A percentile compares a stretch with the other conserved stretches of the same genome.
Conservation (phyloP, 139 green algal genomes). For the Chlamydomonas urium region DNA sequence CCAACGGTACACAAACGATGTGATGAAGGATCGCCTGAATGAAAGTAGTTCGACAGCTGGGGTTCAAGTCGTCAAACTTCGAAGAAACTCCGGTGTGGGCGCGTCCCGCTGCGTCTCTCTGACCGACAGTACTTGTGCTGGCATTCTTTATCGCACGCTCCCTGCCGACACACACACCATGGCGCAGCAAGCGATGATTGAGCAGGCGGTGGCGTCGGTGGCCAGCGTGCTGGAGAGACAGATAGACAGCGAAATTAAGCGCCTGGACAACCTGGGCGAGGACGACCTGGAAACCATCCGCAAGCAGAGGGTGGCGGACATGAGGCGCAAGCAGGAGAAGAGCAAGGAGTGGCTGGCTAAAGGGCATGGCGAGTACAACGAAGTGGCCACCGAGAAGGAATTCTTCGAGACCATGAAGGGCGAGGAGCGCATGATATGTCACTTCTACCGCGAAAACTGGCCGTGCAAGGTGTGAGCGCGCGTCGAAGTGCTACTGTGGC, state of each 20-base stretch:
- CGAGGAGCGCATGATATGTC: constrained; percentile 84
- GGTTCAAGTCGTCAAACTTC: too few relatives aligned
- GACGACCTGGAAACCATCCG: constrained; percentile 84
- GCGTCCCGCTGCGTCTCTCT: too few relatives aligned
- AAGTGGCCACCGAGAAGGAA: constrained; percentile 81
- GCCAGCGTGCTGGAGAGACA: constrained; percentile 80
- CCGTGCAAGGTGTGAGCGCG: constrained; percentile 93
- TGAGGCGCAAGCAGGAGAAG: constrained; percentile 63
- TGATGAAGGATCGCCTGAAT: too few relatives aligned
- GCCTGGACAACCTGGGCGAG: constrained; percentile 84
- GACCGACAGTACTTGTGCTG: too few relatives aligned
- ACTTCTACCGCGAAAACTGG: constrained; percentile 85
- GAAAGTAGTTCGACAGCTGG: too few relatives aligned
- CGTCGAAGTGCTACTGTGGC: too few relatives aligned
- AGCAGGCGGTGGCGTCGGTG: constrained; percentile 57
- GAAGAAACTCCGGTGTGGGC: too few relatives aligned
- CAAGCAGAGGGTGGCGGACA: constrained; percentile 46
- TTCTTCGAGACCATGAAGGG: constrained; percentile 96
- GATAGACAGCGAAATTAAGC: constrained; percentile 79
- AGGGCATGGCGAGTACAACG: constrained; percentile 87
- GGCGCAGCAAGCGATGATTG: constrained; percentile 25
- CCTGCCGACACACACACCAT: too few relatives aligned
- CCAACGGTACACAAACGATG: too few relatives aligned
- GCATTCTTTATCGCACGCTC: too few relatives aligned
- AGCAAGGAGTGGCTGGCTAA: constrained; percentile 77